Evolutionary conservation across 108 stramenopile genomes (phyloP).

Genomic region (Nitzschia inconspicua): DNA sequence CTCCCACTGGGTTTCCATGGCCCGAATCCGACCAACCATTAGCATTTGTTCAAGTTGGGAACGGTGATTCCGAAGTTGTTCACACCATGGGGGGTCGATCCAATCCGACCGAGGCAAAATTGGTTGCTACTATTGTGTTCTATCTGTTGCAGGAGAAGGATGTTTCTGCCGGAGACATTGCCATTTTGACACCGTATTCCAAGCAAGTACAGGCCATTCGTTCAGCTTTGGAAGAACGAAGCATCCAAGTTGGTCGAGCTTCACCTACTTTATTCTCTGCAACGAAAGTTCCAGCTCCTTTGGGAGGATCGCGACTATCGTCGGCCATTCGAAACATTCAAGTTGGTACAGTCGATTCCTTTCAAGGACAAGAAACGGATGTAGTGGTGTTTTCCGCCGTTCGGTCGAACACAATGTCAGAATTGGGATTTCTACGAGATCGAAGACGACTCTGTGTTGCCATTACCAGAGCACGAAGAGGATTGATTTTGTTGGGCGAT

Average conservation of each 20-base stretch:
- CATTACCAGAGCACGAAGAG: constrained; percentile 76
- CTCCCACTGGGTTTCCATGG: constrained; percentile 64
- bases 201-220: constrained; percentile 60
- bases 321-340: constrained; percentile 21
- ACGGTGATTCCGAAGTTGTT: constrained; percentile 33
- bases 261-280: too few species aligned
- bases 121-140: constrained; percentile 38
- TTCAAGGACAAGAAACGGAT: constrained; percentile 78
- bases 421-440: constrained; percentile 83
- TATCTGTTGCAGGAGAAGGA: constrained; percentile 36
- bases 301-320: background rate
- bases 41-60: constrained; percentile 56
- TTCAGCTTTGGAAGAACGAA: constrained; percentile 17
- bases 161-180: constrained; percentile 34
- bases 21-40: constrained; percentile 37
- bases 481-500: constrained; percentile 56
- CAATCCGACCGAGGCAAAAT: constrained; percentile 53
- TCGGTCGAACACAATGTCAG: constrained; percentile 46
- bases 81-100: constrained; percentile 50
- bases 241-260: background rate
- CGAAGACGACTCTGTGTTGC: constrained; percentile 80
- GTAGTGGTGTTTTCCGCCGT: constrained; percentile 64
- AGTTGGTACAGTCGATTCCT: constrained; percentile 73
- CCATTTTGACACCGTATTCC: constrained; percentile 57
- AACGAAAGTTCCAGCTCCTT: too few species aligned